Percentiles rank a stretch among this genome's conserved stretches.
Evolutionary conservation across 179 eudicot species (phyloP).

Genomic region (Amaranthus tricolor): DNA sequence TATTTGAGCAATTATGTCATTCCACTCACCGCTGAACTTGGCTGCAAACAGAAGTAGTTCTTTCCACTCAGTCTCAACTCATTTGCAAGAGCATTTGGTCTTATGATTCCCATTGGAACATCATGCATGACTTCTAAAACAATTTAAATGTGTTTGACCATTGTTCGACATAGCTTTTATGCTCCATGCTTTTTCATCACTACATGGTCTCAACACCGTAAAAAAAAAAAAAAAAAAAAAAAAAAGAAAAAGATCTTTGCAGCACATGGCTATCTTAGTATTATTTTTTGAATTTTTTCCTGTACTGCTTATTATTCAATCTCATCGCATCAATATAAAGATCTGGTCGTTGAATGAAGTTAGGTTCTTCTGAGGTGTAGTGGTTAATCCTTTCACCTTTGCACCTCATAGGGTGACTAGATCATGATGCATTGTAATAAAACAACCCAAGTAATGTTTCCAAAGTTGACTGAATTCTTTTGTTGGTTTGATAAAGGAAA

Average conservation of each 20-base stretch:
- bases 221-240: too few species aligned
- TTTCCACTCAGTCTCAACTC: not conserved
- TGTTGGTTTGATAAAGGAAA: not conserved
- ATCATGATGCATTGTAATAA: not conserved
- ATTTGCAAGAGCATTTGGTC: slow-evolving; percentile 4
- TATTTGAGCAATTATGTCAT: not conserved
- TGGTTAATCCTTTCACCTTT: not conserved
- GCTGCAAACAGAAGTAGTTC: not conserved
- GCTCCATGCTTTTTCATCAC: not conserved
- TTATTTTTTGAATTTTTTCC: not conserved
- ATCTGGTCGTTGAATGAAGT: not conserved
- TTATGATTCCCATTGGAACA: not conserved
- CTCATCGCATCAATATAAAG: slow-evolving; percentile 2
- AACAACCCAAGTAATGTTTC: not conserved
- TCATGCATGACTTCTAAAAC: not conserved
- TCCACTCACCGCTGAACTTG: slow-evolving; percentile 6
- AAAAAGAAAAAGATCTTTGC: not conserved
- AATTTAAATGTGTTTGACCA: not conserved
- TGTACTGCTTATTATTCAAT: not conserved
- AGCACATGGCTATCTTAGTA: not conserved
- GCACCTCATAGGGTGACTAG: not conserved
- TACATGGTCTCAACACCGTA: not conserved
- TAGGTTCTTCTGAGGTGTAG: not conserved
- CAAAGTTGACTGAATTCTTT: not conserved
- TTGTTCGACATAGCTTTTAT: not conserved